phyloP scores from a whole-genome alignment of 306 rosid genomes.

The Fagus crenata region DNA sequence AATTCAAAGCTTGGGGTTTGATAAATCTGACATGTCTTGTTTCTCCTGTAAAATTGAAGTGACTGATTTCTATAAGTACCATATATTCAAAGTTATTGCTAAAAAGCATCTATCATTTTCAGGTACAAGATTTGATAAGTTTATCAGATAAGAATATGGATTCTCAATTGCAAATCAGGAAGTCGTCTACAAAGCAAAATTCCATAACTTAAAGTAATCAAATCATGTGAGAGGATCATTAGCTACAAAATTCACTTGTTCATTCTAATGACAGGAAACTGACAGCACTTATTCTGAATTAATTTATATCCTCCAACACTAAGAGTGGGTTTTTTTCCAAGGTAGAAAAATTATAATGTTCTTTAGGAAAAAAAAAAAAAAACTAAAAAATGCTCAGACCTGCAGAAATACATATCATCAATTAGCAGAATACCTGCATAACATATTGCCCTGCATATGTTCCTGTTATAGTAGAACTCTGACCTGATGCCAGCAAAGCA shows the following conservation, averaged over 20 bases:
- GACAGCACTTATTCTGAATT: neutral
- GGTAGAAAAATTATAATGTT: neutral
- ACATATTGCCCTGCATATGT: conserved; percentile 98
- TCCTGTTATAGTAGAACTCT: conserved; percentile 98
- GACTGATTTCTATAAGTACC: no score
- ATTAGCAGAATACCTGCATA: conserved; percentile 73
- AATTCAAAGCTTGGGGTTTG: no score
- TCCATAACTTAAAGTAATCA: neutral
- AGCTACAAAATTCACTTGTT: no score
- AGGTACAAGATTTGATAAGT: neutral
- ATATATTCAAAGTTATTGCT: no score
- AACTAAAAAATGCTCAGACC: neutral
- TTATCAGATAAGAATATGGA: neutral
- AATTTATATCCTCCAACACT: neutral
- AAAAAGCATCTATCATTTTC: no score
- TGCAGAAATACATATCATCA: conserved; percentile 1
- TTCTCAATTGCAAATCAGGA: neutral
- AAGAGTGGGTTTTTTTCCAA: no score
- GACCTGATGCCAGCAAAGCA: conserved; percentile 97
- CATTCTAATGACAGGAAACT: neutral
- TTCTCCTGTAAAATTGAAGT: no score
- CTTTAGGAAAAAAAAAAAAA: conserved; percentile 1
- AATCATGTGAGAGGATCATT: no score
- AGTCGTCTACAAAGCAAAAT: neutral
- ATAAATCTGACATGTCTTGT: no score